phyloP scores from a whole-genome alignment of 2,329 filamentous ascomycete species.

The Talaromyces sp. region DNA sequence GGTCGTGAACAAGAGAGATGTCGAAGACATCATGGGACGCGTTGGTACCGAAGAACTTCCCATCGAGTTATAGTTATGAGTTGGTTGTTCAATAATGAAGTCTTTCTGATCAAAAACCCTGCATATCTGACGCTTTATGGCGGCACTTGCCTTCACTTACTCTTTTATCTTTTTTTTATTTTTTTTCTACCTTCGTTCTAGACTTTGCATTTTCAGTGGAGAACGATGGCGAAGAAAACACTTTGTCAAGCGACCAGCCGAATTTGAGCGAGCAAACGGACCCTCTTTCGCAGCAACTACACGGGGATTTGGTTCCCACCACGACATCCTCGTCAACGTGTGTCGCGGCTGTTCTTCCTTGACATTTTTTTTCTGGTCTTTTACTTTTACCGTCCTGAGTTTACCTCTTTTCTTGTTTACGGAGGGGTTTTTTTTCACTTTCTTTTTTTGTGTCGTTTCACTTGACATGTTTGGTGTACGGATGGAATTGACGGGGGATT shows the following conservation, averaged over 20 bases:
- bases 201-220: background rate
- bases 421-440: background rate
- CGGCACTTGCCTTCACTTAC: background rate
- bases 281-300: background rate
- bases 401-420: background rate
- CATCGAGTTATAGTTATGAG: background rate
- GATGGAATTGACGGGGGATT: background rate
- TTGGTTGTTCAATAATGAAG: background rate
- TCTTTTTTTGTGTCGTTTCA: background rate
- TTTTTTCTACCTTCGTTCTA: background rate
- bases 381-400: background rate
- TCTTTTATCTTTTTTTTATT: background rate
- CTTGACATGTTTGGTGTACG: background rate
- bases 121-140: background rate
- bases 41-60: slow-evolving; percentile 21
- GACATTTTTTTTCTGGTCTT: background rate
- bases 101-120: background rate
- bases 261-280: background rate
- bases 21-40: slow-evolving; percentile 67
- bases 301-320: background rate
- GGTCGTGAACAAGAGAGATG: slow-evolving; percentile 83
- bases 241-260: background rate
- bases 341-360: background rate
- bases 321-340: background rate
- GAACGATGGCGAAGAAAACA: background rate